Percentiles rank a stretch among this genome's conserved stretches.
Conservation (phyloP, 2,329 filamentous ascomycete genomes). For the Periconia macrospinosa region DNA sequence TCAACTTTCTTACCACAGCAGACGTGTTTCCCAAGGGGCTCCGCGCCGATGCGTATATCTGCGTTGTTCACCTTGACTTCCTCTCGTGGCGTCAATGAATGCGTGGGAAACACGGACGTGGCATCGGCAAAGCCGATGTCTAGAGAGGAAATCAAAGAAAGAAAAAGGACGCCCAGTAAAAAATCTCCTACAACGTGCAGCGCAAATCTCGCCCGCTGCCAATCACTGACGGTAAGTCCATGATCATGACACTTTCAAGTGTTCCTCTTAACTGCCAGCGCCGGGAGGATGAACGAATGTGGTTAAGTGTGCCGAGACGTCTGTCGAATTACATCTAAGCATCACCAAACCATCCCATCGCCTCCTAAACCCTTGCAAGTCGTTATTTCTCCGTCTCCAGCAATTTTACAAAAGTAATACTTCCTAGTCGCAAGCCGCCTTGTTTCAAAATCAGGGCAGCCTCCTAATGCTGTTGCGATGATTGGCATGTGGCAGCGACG, state of each 20-base stretch:
- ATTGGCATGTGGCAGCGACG: not conserved
- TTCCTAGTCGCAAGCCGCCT: not conserved
- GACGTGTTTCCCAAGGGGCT: too few species aligned
- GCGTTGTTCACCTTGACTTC: not conserved
- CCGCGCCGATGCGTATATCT: too few species aligned
- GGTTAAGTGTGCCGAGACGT: not conserved
- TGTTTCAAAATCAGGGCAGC: constrained; percentile 7
- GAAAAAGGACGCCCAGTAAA: not conserved
- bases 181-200: constrained; percentile 11
- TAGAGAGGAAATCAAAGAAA: constrained; percentile 1
- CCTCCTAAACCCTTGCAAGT: not conserved
- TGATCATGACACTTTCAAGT: not conserved
- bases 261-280: not conserved
- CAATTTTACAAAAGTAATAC: not conserved
- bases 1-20: not conserved
- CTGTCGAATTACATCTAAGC: not conserved
- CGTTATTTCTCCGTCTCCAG: not conserved
- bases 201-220: constrained; percentile 17
- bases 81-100: not conserved
- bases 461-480: constrained; percentile 8
- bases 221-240: constrained; percentile 12
- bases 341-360: not conserved
- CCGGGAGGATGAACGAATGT: not conserved
- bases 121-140: constrained; percentile 5
- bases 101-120: not conserved